A percentile compares a stretch with the other conserved stretches of the same genome.
Conservation (phyloP, 345 rosid genomes). For the Citrus inodora region DNA sequence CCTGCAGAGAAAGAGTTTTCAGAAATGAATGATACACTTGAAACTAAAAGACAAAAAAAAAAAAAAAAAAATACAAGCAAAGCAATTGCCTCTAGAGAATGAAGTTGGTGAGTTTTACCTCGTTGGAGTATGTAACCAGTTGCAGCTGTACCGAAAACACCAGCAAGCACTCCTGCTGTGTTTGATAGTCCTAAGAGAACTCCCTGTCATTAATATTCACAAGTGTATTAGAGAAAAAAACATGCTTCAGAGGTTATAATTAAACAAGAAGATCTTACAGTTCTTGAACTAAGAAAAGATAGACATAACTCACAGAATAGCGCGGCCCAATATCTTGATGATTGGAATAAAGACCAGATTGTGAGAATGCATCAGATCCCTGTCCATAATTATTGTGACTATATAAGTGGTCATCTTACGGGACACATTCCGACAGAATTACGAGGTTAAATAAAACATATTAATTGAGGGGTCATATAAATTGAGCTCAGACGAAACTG, state of each 20-base stretch:
- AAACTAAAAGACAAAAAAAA: not conserved
- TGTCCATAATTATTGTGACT: slow-evolving; percentile 20
- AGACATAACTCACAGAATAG: slow-evolving; percentile 65
- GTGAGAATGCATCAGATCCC: slow-evolving; percentile 98
- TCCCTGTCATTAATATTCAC: slow-evolving; percentile 49
- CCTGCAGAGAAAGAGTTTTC: slow-evolving; percentile 36
- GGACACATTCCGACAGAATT: not conserved
- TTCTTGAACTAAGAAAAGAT: not conserved
- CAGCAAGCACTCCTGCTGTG: slow-evolving; percentile 94
- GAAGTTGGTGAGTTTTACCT: slow-evolving; percentile 32
- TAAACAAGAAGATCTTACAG: not conserved
- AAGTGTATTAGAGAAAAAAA: not conserved
- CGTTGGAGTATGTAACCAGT: slow-evolving; percentile 92
- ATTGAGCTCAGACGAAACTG: slow-evolving; percentile 8
- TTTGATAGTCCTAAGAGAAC: slow-evolving; percentile 89
- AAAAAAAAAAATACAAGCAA: not conserved
- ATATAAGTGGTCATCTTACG: not conserved
- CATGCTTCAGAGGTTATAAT: not conserved
- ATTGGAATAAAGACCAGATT: slow-evolving; percentile 95
- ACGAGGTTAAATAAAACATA: not conserved
- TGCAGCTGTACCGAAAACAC: slow-evolving; percentile 94
- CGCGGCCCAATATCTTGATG: slow-evolving; percentile 99
- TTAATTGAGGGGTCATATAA: not conserved
- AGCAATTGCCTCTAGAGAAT: not conserved
- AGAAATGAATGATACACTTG: not conserved